Conservation (phyloP, 2,329 filamentous ascomycete genomes). For the Simplicillium sp. region DNA sequence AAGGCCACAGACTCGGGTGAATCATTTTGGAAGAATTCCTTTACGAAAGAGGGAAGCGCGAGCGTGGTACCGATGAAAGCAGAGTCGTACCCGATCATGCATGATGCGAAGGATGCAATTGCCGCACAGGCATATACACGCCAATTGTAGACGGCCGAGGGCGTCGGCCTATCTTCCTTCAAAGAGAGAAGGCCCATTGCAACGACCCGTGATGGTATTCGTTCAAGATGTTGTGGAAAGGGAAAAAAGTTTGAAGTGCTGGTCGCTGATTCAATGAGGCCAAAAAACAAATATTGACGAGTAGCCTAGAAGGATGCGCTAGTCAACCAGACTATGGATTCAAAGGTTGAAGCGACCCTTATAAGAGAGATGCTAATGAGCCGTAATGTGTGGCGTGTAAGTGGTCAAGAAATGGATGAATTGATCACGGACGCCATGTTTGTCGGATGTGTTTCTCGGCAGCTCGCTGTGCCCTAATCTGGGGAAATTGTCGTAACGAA, state of each 20-base stretch:
- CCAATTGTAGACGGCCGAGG: conserved; percentile 50
- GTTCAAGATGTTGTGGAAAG: neutral
- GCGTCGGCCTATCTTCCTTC: conserved; percentile 48
- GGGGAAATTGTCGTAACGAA: no score
- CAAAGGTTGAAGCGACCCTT: neutral
- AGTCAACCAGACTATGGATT: no score
- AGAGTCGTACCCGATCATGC: conserved; percentile 54
- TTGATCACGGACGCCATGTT: no score
- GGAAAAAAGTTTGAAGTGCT: no score
- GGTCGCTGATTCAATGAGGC: no score
- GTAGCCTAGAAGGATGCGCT: no score
- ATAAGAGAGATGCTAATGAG: neutral
- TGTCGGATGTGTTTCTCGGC: no score
- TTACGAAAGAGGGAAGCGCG: conserved; percentile 56
- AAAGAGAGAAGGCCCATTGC: conserved; percentile 38
- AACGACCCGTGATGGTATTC: neutral
- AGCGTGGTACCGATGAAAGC: conserved; percentile 75
- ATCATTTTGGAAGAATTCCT: conserved; percentile 55
- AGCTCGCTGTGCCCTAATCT: no score
- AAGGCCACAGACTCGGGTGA: conserved; percentile 38
- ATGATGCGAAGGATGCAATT: conserved; percentile 46
- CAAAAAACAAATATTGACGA: no score
- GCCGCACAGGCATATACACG: conserved; percentile 45
- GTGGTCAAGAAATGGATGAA: no score
- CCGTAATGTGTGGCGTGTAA: no score